phyloP scores from a whole-genome alignment of 2,329 filamentous ascomycete genomes.

The Ceratocystis colombiana region DNA sequence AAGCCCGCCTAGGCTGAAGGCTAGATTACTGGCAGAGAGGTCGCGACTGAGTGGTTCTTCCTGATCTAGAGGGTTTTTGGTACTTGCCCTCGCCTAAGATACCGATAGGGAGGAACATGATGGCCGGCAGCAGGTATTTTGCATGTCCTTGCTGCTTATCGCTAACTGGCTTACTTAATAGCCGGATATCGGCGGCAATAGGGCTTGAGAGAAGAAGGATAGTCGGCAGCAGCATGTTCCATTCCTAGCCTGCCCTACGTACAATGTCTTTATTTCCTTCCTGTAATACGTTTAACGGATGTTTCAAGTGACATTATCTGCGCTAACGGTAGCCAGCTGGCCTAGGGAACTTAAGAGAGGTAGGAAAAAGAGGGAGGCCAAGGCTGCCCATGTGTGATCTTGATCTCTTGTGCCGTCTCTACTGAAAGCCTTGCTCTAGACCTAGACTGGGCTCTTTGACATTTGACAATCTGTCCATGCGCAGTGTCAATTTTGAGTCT shows the following conservation, averaged over 20 bases:
- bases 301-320: background rate
- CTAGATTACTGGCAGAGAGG: background rate
- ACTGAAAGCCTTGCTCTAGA: background rate
- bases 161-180: background rate
- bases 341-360: background rate
- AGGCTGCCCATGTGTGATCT: background rate
- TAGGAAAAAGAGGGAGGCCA: background rate
- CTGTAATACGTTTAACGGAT: too few relatives aligned
- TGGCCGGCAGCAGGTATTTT: background rate
- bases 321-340: background rate
- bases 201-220: too few relatives aligned
- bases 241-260: too few relatives aligned
- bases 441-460: background rate
- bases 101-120: background rate
- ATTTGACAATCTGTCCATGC: conserved; percentile 3
- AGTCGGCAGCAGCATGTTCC: too few relatives aligned
- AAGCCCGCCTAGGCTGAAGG: background rate
- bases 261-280: too few relatives aligned
- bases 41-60: background rate
- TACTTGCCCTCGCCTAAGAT: background rate
- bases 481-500: conserved; percentile 5
- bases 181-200: too few relatives aligned
- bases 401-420: background rate
- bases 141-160: background rate
- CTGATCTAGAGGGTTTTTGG: too few relatives aligned